A percentile compares a stretch with the other conserved stretches of the same genome.
phyloP scores from a whole-genome alignment of 2,329 filamentous ascomycete genomes.

The Monilinia fructigena region DNA sequence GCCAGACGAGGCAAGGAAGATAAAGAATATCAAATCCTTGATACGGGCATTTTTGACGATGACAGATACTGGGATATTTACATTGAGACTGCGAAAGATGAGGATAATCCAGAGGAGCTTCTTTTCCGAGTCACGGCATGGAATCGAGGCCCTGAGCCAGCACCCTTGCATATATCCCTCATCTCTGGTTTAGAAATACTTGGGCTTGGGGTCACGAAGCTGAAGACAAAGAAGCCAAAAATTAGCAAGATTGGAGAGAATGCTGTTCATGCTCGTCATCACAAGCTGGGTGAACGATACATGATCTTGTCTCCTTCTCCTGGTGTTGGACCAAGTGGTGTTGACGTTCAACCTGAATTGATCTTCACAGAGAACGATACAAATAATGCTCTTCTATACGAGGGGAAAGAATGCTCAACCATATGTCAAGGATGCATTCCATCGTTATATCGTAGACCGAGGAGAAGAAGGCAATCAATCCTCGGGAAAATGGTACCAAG shows the following conservation, averaged over 20 bases:
- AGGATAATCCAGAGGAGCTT: slow-evolving; percentile 86
- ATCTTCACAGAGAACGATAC: slow-evolving; percentile 97
- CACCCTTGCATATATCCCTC: slow-evolving; percentile 87
- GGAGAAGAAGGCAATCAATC: slow-evolving; percentile 82
- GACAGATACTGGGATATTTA: slow-evolving; percentile 95
- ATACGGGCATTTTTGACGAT: slow-evolving; percentile 85
- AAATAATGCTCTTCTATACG: slow-evolving; percentile 76
- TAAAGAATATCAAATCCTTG: slow-evolving; percentile 85
- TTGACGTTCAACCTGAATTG: slow-evolving; percentile 81
- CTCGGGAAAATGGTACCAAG: slow-evolving; percentile 78
- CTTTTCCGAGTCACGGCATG: slow-evolving; percentile 94
- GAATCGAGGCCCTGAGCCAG: slow-evolving; percentile 88
- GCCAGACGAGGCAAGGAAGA: slow-evolving; percentile 72
- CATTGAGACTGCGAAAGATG: slow-evolving; percentile 93
- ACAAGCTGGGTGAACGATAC: slow-evolving; percentile 78
- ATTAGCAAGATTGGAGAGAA: slow-evolving; percentile 66
- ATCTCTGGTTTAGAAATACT: slow-evolving; percentile 96
- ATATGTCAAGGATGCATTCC: slow-evolving; percentile 95
- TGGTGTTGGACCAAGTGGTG: slow-evolving; percentile 71
- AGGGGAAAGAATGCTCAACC: slow-evolving; percentile 72
- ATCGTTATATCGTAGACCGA: slow-evolving; percentile 78
- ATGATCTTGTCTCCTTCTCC: slow-evolving; percentile 86
- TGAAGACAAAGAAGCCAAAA: slow-evolving; percentile 73
- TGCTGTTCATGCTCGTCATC: slow-evolving; percentile 73
- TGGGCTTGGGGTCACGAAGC: slow-evolving; percentile 90